Evolutionary conservation across 805 yeast species (phyloP).

Genomic region (Hanseniaspora singularis): DNA sequence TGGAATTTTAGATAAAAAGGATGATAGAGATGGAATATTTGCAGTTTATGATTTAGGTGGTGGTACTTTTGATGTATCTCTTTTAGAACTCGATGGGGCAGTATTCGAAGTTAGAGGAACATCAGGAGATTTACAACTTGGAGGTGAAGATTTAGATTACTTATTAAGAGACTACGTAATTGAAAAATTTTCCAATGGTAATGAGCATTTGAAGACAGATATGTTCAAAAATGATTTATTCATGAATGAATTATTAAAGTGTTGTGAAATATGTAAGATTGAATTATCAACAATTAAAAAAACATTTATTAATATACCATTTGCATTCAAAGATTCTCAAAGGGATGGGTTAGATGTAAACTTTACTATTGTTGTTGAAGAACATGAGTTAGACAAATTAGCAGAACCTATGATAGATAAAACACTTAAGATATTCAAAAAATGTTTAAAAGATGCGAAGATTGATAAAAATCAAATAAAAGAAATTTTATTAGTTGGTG

Average conservation of each 20-base stretch:
- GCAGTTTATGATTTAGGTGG: conserved; percentile 69
- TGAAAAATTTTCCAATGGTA: conserved; percentile 42
- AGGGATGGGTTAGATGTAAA: conserved; percentile 31
- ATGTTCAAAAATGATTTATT: conserved; percentile 41
- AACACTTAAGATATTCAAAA: conserved; percentile 62
- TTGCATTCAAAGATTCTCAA: conserved; percentile 40
- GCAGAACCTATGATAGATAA: conserved; percentile 52
- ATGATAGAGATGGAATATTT: conserved; percentile 28
- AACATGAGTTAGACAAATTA: conserved; percentile 56
- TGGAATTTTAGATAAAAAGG: conserved; percentile 47
- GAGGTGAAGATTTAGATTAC: conserved; percentile 78
- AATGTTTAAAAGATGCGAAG: conserved; percentile 64
- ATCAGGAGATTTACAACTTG: conserved; percentile 73
- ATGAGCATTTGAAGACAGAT: conserved; percentile 27
- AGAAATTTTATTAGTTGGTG: conserved; percentile 71
- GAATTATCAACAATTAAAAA: conserved; percentile 55
- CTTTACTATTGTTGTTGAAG: conserved; percentile 46
- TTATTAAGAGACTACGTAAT: conserved; percentile 47
- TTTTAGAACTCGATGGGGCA: conserved; percentile 66
- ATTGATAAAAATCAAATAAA: conserved; percentile 49
- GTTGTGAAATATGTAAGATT: conserved; percentile 66
- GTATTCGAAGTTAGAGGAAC: conserved; percentile 75
- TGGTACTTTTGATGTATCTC: conserved; percentile 73
- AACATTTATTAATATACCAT: conserved; percentile 58
- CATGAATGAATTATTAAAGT: conserved; percentile 67